Percentiles rank a stretch among this genome's conserved stretches.
phyloP scores from a whole-genome alignment of 345 rosid species.

The Cardamine chenopodiifolia region DNA sequence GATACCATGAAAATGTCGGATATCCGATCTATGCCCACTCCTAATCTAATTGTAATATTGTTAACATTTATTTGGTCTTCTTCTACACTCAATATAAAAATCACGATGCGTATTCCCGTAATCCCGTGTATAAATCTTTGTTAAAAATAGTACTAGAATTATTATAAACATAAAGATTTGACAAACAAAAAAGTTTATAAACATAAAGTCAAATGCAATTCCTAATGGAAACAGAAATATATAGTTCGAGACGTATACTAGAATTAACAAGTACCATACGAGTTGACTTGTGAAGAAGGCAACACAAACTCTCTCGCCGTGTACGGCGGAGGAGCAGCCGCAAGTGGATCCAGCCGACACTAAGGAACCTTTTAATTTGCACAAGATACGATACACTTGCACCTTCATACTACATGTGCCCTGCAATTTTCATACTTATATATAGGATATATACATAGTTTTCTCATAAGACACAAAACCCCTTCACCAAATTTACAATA shows the following conservation, averaged over 20 bases:
- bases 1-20: no score
- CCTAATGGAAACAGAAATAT: background rate
- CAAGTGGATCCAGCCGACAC: slow-evolving; percentile 44
- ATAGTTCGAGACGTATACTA: background rate
- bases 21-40: no score
- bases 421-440: slow-evolving; percentile 11
- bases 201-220: background rate
- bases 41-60: no score
- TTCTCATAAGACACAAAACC: slow-evolving; percentile 1
- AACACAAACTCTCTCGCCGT: slow-evolving; percentile 31
- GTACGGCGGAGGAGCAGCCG: slow-evolving; percentile 47
- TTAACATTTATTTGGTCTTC: no score
- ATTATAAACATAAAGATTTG: background rate
- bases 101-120: background rate
- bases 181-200: background rate
- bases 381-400: slow-evolving; percentile 28
- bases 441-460: background rate
- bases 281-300: slow-evolving; percentile 40
- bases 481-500: background rate
- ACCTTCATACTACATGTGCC: slow-evolving; percentile 27
- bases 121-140: background rate
- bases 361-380: slow-evolving; percentile 30
- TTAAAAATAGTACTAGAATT: background rate
- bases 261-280: slow-evolving; percentile 12
- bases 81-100: no score